Percentiles rank a stretch among this genome's conserved stretches.
phyloP scores from a whole-genome alignment of 192 early-diverging fungal genomes.

The Pilaira anomala region DNA sequence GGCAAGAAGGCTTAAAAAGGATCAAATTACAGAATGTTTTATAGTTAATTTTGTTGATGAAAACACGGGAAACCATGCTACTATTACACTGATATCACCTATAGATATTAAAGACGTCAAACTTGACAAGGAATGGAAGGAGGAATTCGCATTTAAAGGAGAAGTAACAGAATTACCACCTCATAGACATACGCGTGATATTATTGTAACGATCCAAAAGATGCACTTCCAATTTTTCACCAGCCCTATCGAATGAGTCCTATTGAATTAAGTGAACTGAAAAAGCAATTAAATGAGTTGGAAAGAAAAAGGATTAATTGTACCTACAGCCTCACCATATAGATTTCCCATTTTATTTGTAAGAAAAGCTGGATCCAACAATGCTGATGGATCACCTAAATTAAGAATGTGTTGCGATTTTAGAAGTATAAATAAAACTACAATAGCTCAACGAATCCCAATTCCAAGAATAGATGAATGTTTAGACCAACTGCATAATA shows the following conservation, averaged over 20 bases:
- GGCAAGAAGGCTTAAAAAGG: background rate
- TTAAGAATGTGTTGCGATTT: slow-evolving; percentile 52
- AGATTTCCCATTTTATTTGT: slow-evolving; percentile 44
- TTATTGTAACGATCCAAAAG: slow-evolving; percentile 4
- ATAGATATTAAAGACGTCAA: background rate
- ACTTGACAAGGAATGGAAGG: background rate
- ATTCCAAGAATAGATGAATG: slow-evolving; percentile 49
- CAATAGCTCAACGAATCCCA: slow-evolving; percentile 47
- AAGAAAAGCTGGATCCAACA: slow-evolving; percentile 39
- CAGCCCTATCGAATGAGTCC: slow-evolving; percentile 23
- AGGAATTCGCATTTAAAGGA: background rate
- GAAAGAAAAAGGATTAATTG: slow-evolving; percentile 29
- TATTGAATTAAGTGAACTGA: background rate
- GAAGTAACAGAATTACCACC: background rate
- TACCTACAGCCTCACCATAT: slow-evolving; percentile 32
- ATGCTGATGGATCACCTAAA: no score
- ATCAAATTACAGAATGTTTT: background rate
- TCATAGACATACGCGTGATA: background rate
- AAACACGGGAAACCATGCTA: background rate
- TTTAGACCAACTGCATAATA: slow-evolving; percentile 32
- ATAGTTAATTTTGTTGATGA: background rate
- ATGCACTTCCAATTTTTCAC: background rate
- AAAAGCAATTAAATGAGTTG: slow-evolving; percentile 12
- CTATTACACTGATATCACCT: background rate
- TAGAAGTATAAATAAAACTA: slow-evolving; percentile 49